Evolutionary conservation across 352 stramenopile genomes (phyloP), one percentile per base, ranked within the genome.

Genomic region (Lagenidium sp.): DNA sequence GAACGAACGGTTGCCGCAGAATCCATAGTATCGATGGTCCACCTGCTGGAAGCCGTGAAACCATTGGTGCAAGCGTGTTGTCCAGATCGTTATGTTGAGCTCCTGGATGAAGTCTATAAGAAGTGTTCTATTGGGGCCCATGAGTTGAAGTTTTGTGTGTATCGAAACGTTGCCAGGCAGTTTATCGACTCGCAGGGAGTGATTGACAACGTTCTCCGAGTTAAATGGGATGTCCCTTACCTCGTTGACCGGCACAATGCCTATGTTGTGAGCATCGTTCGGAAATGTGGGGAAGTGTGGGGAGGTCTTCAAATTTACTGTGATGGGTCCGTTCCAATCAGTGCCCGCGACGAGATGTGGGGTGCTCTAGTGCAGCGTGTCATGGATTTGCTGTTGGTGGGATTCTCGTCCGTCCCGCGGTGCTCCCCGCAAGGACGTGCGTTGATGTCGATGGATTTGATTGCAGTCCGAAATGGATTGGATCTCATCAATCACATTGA

Each of bases 381-480:
- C n/a, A 83, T 97, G 63, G 79, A 95, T 55, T 67, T 84, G 22
- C 60, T 98, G 20, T 52, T 98, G 11, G 80, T 94, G 23, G 91
- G 85, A 1, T 98, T 98, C 52, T 80, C 86, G 0, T 73, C 70
- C n/a, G 69, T 97, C 11, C 15, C 64, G 19, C 85, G 76, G 45
- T 98, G 94, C 55, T 97, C 87, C 4, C 94, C 87, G 2, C 95
- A 98, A 64, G 96, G 95, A 3, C 73, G 95, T 36, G 89, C 95
- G 4, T 71, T 98, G 20, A 98, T 99, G 95, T 93, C 85, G 36
- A 96, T 99, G 73, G 96, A 99, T 53, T 59, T 99, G 39, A 74
- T 93, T 29, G 82, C 90, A 18, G 65, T 98, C 6, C 64, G 91
- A 68, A 76, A 84, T 37, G 82, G 81, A 3, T 46, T 94, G 18